These are phyloP conservation scores for Kazachstania martiniae DNA, from an alignment of 805 yeast species.

Conservation along the genomic window DNA sequence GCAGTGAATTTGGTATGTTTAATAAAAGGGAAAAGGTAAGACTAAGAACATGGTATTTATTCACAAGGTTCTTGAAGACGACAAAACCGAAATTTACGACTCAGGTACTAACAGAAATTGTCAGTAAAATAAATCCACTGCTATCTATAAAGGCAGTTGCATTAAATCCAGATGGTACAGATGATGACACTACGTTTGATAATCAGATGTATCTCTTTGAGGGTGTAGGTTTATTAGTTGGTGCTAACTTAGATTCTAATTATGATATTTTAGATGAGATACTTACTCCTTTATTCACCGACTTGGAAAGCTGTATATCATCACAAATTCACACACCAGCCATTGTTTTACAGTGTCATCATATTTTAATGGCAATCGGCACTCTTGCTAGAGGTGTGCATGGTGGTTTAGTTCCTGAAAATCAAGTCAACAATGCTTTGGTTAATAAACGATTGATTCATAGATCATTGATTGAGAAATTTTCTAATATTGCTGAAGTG, in stretches of 20 bases:
- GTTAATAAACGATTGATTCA: slow-evolving; percentile 23
- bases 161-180: slow-evolving; percentile 28
- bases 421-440: slow-evolving; percentile 29
- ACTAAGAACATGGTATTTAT: slow-evolving; percentile 81
- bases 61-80: slow-evolving; percentile 68
- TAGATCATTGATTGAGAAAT: slow-evolving; percentile 33
- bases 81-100: slow-evolving; percentile 56
- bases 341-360: slow-evolving; percentile 67
- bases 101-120: slow-evolving; percentile 41
- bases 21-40: slow-evolving; percentile 64
- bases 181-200: slow-evolving; percentile 54
- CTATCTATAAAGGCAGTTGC: slow-evolving; percentile 39
- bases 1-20: slow-evolving; percentile 73
- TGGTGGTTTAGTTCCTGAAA: slow-evolving; percentile 30
- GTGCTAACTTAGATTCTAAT: slow-evolving; percentile 34
- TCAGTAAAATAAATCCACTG: slow-evolving; percentile 51
- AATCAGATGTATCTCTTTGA: slow-evolving; percentile 79
- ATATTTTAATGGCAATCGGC: slow-evolving; percentile 78
- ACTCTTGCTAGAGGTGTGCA: slow-evolving; percentile 83
- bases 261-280: slow-evolving; percentile 47
- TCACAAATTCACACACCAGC: slow-evolving; percentile 33
- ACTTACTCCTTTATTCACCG: slow-evolving; percentile 64
- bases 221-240: slow-evolving; percentile 67
- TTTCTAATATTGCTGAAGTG: slow-evolving; percentile 67
- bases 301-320: slow-evolving; percentile 55